Evolutionary conservation across 352 stramenopile species (phyloP).

Genomic region (Pythium utonaiense): DNA sequence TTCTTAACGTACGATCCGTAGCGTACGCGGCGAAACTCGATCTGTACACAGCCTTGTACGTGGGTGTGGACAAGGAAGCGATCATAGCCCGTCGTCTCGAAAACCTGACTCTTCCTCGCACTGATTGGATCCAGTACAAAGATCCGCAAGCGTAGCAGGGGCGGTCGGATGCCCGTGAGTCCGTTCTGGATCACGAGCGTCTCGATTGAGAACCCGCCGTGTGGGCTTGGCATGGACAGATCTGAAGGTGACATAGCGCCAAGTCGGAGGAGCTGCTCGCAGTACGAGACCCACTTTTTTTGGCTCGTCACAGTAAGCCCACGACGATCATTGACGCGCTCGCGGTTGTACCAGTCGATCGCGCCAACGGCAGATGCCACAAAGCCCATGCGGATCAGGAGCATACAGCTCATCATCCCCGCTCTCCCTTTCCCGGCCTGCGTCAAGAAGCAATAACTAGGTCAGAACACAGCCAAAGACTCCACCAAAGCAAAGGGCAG

Average conservation of each 20-base stretch:
- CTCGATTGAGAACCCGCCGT: constrained; percentile 23
- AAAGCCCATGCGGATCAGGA: constrained; percentile 67
- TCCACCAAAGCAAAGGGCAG: not conserved
- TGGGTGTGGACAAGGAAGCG: constrained; percentile 43
- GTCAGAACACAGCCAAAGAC: too few relatives aligned
- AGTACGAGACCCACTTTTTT: constrained; percentile 73
- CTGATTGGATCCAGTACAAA: constrained; percentile 24
- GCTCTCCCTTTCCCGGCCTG: constrained; percentile 62
- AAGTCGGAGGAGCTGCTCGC: constrained; percentile 26
- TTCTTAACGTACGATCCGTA: constrained; percentile 40
- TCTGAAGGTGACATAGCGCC: not conserved
- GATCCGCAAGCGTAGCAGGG: constrained; percentile 47
- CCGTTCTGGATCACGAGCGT: constrained; percentile 42
- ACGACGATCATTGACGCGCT: constrained; percentile 49
- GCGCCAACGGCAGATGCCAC: constrained; percentile 35
- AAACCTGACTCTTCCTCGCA: constrained; percentile 27
- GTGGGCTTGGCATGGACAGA: constrained; percentile 5
- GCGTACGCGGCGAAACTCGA: constrained; percentile 52
- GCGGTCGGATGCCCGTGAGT: constrained; percentile 31
- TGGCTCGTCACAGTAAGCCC: constrained; percentile 68
- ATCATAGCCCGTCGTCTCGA: constrained; percentile 48
- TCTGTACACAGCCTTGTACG: constrained; percentile 46
- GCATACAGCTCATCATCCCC: constrained; percentile 78
- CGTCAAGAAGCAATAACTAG: not conserved
- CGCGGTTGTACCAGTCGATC: constrained; percentile 66